Evolutionary conservation across 1,284 basidiomycete genomes (phyloP).

Genomic region (Irpex sp.): DNA sequence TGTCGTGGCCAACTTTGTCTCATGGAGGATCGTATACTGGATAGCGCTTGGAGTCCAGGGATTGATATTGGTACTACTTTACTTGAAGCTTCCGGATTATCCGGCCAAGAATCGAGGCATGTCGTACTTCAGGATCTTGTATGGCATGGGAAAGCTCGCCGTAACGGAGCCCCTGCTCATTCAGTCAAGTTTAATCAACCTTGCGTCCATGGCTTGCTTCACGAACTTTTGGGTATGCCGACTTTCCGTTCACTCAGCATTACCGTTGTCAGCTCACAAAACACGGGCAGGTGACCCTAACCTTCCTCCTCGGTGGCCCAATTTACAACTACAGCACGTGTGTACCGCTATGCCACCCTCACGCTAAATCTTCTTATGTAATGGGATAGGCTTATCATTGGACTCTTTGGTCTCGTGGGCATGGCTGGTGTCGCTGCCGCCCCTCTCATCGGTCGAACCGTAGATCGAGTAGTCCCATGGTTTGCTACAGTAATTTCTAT

Average conservation of each 20-base stretch:
- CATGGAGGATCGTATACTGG: conserved; percentile 58
- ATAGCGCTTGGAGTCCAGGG: conserved; percentile 49
- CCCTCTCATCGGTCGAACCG: conserved; percentile 52
- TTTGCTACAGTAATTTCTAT: conserved; percentile 47
- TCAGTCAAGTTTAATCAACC: conserved; percentile 51
- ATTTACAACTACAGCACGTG: conserved; percentile 50
- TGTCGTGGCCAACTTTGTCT: conserved; percentile 52
- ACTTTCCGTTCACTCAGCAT: not conserved
- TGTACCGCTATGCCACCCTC: conserved; percentile 6
- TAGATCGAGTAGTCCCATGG: conserved; percentile 58
- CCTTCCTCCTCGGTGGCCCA: conserved; percentile 53
- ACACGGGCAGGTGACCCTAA: conserved; percentile 38
- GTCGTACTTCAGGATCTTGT: conserved; percentile 53
- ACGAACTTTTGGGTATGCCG: conserved; percentile 49
- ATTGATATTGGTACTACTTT: conserved; percentile 44
- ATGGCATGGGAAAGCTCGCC: conserved; percentile 53
- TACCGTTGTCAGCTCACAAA: too few relatives aligned
- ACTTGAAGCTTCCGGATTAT: conserved; percentile 57
- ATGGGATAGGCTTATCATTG: conserved; percentile 46
- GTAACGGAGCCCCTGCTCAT: conserved; percentile 60
- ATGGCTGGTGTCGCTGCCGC: conserved; percentile 49
- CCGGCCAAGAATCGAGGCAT: conserved; percentile 51
- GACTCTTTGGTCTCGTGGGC: conserved; percentile 63
- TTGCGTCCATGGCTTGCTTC: conserved; percentile 47
- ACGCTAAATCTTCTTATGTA: too few relatives aligned